Evolutionary conservation across 495 filamentous ascomycete genomes (phyloP).

Genomic region (Podospora didyma): DNA sequence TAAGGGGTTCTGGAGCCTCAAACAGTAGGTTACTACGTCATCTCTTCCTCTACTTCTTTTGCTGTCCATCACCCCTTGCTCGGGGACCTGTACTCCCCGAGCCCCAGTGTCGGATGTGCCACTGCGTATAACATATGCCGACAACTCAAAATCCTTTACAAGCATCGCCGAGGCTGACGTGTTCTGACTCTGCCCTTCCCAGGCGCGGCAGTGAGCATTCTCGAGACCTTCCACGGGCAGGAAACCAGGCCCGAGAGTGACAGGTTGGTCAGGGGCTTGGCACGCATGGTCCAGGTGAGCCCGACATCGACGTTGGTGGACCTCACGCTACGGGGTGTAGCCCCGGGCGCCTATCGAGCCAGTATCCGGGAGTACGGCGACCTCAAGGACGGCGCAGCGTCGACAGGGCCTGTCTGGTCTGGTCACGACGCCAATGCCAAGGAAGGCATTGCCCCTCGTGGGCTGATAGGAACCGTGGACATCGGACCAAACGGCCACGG

Average conservation of each 20-base stretch:
- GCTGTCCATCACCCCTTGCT: not conserved
- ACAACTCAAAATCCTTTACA: not conserved
- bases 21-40: constrained; percentile 59
- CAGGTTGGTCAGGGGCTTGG: constrained; percentile 63
- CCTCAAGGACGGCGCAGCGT: constrained; percentile 75
- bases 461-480: constrained; percentile 68
- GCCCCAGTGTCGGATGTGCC: too few species aligned
- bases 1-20: constrained; percentile 80
- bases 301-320: constrained; percentile 77
- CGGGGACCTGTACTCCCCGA: not conserved
- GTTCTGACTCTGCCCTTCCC: not conserved
- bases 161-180: constrained; percentile 7
- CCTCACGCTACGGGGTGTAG: constrained; percentile 80
- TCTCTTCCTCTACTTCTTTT: not conserved
- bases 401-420: constrained; percentile 80
- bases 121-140: too few species aligned
- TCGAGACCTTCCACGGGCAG: constrained; percentile 73
- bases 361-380: constrained; percentile 85
- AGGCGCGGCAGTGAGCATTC: constrained; percentile 93
- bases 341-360: constrained; percentile 74
- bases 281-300: constrained; percentile 76
- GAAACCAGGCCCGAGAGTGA: constrained; percentile 28
- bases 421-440: constrained; percentile 18
- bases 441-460: constrained; percentile 41
- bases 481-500: constrained; percentile 67